Conservation (phyloP, 805 yeast species). For the Ogataea methanolica region DNA sequence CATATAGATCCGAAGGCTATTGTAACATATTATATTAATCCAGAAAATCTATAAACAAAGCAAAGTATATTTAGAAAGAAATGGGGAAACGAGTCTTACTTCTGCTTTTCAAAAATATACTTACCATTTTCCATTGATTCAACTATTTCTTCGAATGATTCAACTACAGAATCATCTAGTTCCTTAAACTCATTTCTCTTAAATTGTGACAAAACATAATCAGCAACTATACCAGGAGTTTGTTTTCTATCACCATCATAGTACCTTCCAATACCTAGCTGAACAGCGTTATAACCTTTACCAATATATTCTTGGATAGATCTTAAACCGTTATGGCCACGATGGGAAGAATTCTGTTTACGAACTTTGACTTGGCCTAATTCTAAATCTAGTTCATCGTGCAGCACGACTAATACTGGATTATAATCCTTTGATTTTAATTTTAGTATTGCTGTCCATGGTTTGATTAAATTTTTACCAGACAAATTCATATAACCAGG, state of each 20-base stretch:
- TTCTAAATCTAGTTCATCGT: conserved; percentile 71
- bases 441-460: conserved; percentile 39
- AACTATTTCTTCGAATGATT: conserved; percentile 34
- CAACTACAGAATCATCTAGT: conserved; percentile 37
- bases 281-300: conserved; percentile 55
- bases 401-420: conserved; percentile 54
- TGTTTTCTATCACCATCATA: conserved; percentile 31
- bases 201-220: conserved; percentile 60
- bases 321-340: conserved; percentile 85
- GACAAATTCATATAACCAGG: conserved; percentile 64
- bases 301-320: conserved; percentile 48
- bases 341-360: conserved; percentile 51
- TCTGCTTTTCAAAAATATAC: conserved; percentile 23
- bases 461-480: conserved; percentile 50
- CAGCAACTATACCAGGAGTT: conserved; percentile 39
- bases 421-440: conserved; percentile 22
- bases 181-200: conserved; percentile 37
- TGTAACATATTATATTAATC: too few species aligned
- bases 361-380: conserved; percentile 65
- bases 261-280: conserved; percentile 78
- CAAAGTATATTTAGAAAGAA: too few species aligned
- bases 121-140: conserved; percentile 30
- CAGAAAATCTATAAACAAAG: too few species aligned
- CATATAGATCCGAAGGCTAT: too few species aligned
- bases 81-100: not conserved